Base-by-base conservation (phyloP, 306 rosid species). In the Acacia acuminata region DNA sequence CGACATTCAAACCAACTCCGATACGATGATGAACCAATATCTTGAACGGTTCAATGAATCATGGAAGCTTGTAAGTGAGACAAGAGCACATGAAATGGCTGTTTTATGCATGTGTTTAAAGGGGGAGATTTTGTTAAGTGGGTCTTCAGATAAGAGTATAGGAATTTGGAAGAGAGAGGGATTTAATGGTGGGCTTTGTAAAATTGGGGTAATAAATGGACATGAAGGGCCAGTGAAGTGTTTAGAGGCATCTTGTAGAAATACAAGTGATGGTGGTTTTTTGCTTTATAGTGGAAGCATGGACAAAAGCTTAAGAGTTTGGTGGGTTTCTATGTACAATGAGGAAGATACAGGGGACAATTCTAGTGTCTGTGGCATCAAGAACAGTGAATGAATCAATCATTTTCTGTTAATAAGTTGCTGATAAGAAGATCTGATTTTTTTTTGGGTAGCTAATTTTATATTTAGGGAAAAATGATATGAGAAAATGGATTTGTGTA, bases 151-250 rank as follows among this genome's bases (percentile, higher is more conserved):
- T 88, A 95, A 88, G 68, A 92, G 86, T 22, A 93, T 95, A 4
- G 90, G 94, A 1, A 88, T 95, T 30, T 95, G 99, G 99, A 93
- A 85, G 82, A 89, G 97, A 79, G 91, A 90, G 67, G 70, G 85
- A 81, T 88, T 81, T 83, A 97, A 97, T 8, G 91, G 24, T 1
- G 8, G 85, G 84, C 78, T 95, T 77, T 81, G 90, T 77, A 95
- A 84, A 82, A 79, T 95, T 83, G 92, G 93, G 6, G 82, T 87
- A 0, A 85, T 95, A 27, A 63, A 27, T 63, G 99, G 99, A 14
- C 99, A 95, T 85, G 88, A 89, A 88, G 99, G 99, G 8, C 99
- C 98, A 30, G 94, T 95, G 36, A 95, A 90, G 84, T 93, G 99
- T 78, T 88, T 95, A 85, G 97, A 92, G 75, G 96, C 89, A 7